Base-by-base conservation (phyloP, 768 basidiomycete species). In the Russula griseocarnosa region DNA sequence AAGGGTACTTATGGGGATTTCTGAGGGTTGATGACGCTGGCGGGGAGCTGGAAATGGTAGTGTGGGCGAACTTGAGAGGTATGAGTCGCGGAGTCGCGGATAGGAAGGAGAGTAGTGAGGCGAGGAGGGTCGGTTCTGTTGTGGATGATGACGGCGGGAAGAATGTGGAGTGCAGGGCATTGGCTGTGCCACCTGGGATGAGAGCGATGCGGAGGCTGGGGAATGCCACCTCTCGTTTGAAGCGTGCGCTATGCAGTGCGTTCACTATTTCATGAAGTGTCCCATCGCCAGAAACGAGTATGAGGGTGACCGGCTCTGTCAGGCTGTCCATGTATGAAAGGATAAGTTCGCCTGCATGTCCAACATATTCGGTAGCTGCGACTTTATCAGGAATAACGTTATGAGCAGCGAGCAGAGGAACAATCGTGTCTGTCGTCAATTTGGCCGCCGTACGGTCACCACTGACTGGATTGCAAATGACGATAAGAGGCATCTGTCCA, bases 181-280 rank as follows among this genome's bases (percentile, higher is more conserved):
- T 98, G 49, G 94, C 94, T n/a, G 94, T 96, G 28, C 94, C 94
- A 55, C 83, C 82, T 5, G 94, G 92, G 50, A 90, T 76, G 55
- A 77, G 80, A 20, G 77, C 84, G 65, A 87, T 76, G 38, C 70
- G 70, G 60, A 86, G 68, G 30, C 22, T 40, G 8, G 66, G 66
- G 14, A 49, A 52, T 1, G 61, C 18, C 3, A 8, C 20, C 30
- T 60, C 44, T 26, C 44, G 38, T 13, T 46, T 46, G 20, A 22
- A 1, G 3, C 50, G 56, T 34, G 58, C 59, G 11, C 32, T 20
- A 47, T 58, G 44, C n/a, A 92, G 71, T 13, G 79, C 79, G 66
- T 88, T 89, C 71, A 94, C 79, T 66, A 96, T 83, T 69, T 98
- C 94, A 73, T 96, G 92, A 44, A 94, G 78, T 1, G 94, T 97